Evolutionary conservation across 345 rosid genomes (phyloP).

Genomic region (Mangifera indica): DNA sequence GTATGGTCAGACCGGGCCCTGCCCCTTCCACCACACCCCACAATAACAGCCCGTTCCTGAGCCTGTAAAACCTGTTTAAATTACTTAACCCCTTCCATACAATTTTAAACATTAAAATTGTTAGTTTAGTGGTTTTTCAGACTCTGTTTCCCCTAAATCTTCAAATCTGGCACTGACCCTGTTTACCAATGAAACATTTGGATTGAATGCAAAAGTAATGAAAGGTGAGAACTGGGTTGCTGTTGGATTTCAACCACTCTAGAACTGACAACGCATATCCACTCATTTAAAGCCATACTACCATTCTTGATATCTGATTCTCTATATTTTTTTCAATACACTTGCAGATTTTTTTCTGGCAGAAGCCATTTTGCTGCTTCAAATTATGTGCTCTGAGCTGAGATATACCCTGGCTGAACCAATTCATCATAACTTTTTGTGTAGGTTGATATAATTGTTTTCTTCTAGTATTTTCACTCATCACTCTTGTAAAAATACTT

Average conservation of each 20-base stretch:
- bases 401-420: constrained; percentile 44
- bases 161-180: no score
- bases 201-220: background rate
- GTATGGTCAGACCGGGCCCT: no score
- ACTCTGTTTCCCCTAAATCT: no score
- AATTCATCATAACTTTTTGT: constrained; percentile 34
- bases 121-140: no score
- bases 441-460: constrained; percentile 33
- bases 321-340: constrained; percentile 37
- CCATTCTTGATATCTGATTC: constrained; percentile 34
- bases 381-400: constrained; percentile 45
- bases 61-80: no score
- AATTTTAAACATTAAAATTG: no score
- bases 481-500: background rate
- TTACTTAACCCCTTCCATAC: no score
- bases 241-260: constrained; percentile 26
- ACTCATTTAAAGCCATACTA: constrained; percentile 20
- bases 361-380: constrained; percentile 25
- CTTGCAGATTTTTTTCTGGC: constrained; percentile 49
- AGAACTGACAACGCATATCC: constrained; percentile 19
- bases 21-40: no score
- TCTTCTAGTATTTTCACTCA: constrained; percentile 10
- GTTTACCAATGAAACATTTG: constrained; percentile 1
- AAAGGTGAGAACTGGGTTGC: constrained; percentile 36
- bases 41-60: no score